Evolutionary conservation across 2,329 filamentous ascomycete species (phyloP), one percentile per base, ranked within the genome.

Genomic region (Fusarium devonianum): DNA sequence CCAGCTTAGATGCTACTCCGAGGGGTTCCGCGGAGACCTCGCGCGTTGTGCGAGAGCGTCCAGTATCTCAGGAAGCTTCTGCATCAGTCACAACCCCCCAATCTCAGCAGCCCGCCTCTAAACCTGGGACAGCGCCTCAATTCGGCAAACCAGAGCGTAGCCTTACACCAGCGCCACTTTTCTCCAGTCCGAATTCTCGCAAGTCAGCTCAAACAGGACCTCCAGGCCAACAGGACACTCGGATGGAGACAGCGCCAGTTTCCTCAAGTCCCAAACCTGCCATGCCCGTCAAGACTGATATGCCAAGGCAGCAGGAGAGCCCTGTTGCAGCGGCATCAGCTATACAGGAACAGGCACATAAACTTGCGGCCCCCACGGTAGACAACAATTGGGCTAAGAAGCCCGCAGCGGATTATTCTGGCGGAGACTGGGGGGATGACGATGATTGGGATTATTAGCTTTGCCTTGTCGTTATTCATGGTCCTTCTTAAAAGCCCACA

Each of bases 381-480:
- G 47, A 63, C 16, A 59, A 65, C 4, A 64, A 64, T 21, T 64
- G 62, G 62, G 54, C 62, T 35, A 63, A 64, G 43, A 64, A 64
- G 17, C 51, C 56, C 9, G 47, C 48, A 13, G 53, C 53, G 17
- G 62, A 64, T 26, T 64, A 64, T 38, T 64, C 62, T 36, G 62
- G 62, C 8, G 62, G 62, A 22, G 62, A 62, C 18, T 64, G 62
- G 62, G 62, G 62, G 28, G 62, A 63, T 10, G 62, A 65, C 2
- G 63, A 65, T 26, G 62, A 65, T 14, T 65, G 63, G 63, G 45
- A 59, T 14, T 65, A 65, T 46, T 65, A 35, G 52, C 32, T 30
- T 12, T 26, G 16, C 19, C 11, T 26, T 28, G 54, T 26, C 16
- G 13, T 48, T 40, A 6, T 25, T 26, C 29, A 9, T 33, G 4